These are phyloP conservation scores for Corymbia calophylla DNA, from an alignment of 441 rosid genomes.

Conservation along the genomic window DNA sequence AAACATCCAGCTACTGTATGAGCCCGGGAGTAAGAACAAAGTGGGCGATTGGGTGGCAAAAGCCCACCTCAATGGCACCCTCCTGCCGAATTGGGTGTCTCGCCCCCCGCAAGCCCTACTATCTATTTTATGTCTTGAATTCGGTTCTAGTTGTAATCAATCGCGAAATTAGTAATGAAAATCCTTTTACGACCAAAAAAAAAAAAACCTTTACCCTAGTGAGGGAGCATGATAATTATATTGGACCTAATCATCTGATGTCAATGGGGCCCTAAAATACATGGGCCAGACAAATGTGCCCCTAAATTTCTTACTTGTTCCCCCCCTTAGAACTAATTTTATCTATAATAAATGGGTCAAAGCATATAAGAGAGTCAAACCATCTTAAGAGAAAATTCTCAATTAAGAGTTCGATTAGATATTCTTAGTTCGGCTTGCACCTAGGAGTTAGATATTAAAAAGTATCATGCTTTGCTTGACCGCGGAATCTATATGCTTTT, in stretches of 20 bases:
- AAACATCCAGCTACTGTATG: no score
- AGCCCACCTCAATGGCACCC: no score
- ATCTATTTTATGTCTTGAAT: no score
- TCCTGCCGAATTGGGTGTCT: no score
- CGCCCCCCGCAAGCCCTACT: no score
- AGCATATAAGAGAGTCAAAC: neutral
- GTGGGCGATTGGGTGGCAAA: no score
- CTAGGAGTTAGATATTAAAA: neutral
- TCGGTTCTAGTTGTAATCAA: no score
- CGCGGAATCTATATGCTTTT: neutral
- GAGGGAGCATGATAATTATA: no score
- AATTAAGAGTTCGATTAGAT: neutral
- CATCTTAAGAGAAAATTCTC: neutral
- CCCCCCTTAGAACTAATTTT: neutral
- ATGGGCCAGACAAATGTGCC: neutral
- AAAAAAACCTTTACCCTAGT: neutral
- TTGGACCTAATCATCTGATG: neutral
- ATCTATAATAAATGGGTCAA: neutral
- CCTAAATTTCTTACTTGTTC: neutral
- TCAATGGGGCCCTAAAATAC: neutral
- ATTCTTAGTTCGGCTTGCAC: neutral
- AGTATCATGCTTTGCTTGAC: fast-evolving
- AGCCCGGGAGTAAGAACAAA: no score
- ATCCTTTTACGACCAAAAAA: no score
- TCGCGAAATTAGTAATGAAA: no score